Conservation (phyloP, 768 basidiomycete genomes). For the Suillus discolor region DNA sequence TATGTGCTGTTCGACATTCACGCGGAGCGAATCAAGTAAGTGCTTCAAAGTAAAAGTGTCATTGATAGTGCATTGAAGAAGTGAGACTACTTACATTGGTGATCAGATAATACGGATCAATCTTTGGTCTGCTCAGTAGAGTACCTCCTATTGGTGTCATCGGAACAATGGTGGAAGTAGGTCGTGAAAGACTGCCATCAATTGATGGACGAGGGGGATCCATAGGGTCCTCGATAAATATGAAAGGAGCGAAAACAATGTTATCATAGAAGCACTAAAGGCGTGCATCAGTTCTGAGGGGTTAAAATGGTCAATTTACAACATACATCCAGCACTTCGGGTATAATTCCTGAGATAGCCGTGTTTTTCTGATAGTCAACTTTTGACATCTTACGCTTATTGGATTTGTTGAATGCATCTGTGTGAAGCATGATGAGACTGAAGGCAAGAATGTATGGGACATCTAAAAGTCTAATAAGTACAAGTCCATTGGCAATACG, state of each 20-base stretch:
- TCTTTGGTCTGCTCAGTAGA: conserved; percentile 61
- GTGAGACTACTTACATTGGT: conserved; percentile 56
- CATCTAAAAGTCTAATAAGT: conserved; percentile 51
- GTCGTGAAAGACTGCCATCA: conserved; percentile 44
- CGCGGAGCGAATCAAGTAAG: conserved; percentile 66
- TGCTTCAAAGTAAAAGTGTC: conserved; percentile 43
- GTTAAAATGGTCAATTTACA: conserved; percentile 1
- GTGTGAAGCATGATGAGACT: conserved; percentile 99
- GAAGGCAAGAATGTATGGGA: conserved; percentile 95
- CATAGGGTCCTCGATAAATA: conserved; percentile 90
- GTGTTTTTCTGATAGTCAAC: conserved; percentile 94
- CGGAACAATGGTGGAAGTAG: conserved; percentile 36
- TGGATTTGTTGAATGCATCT: conserved; percentile 96
- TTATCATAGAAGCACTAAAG: conserved; percentile 93
- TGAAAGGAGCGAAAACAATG: conserved; percentile 93
- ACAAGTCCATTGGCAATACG: not conserved
- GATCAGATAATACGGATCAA: conserved; percentile 94
- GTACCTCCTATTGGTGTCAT: conserved; percentile 36
- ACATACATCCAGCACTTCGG: conserved; percentile 85
- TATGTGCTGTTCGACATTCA: conserved; percentile 61
- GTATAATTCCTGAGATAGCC: conserved; percentile 76
- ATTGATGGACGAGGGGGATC: conserved; percentile 54
- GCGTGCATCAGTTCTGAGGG: conserved; percentile 5
- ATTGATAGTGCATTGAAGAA: conserved; percentile 9
- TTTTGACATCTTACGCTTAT: conserved; percentile 97